Percentiles rank a stretch among this genome's conserved stretches.
These are phyloP conservation scores for Whalleya microplaca DNA, from an alignment of 2,329 filamentous ascomycete genomes.

Conservation along the genomic window DNA sequence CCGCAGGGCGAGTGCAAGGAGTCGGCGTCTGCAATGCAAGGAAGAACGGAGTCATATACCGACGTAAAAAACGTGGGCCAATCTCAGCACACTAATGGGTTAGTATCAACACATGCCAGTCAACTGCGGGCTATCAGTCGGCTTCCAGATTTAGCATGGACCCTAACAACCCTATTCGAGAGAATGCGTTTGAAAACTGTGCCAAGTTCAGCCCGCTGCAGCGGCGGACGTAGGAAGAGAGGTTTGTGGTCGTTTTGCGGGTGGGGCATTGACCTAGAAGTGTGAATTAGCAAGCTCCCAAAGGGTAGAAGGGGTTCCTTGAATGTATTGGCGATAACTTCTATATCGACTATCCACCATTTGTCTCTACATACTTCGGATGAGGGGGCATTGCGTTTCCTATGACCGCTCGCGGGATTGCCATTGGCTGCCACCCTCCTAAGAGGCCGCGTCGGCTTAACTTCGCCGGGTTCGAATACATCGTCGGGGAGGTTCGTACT, in stretches of 20 bases:
- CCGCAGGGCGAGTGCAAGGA: not conserved
- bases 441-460: conserved; percentile 62
- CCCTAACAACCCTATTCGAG: conserved; percentile 1
- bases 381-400: conserved; percentile 54
- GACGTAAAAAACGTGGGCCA: conserved; percentile 5
- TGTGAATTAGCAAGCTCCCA: conserved; percentile 30
- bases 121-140: conserved; percentile 23
- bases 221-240: conserved; percentile 28
- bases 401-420: conserved; percentile 38
- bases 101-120: conserved; percentile 15
- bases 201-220: conserved; percentile 34
- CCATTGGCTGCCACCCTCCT: too few relatives aligned
- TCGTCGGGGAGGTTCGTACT: conserved; percentile 90
- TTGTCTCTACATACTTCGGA: conserved; percentile 39
- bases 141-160: conserved; percentile 4
- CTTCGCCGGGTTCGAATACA: conserved; percentile 82
- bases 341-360: conserved; percentile 29
- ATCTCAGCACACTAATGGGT: conserved; percentile 12
- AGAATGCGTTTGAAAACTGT: not conserved
- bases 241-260: conserved; percentile 40
- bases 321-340: conserved; percentile 27
- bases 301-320: conserved; percentile 9
- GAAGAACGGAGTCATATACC: conserved; percentile 8
- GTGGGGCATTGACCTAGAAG: conserved; percentile 33
- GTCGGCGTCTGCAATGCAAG: not conserved